Percentiles rank a stretch among this genome's conserved stretches.
These are phyloP conservation scores for Aspergillus sojae DNA, from an alignment of 2,329 filamentous ascomycete genomes.

Conservation along the genomic window DNA sequence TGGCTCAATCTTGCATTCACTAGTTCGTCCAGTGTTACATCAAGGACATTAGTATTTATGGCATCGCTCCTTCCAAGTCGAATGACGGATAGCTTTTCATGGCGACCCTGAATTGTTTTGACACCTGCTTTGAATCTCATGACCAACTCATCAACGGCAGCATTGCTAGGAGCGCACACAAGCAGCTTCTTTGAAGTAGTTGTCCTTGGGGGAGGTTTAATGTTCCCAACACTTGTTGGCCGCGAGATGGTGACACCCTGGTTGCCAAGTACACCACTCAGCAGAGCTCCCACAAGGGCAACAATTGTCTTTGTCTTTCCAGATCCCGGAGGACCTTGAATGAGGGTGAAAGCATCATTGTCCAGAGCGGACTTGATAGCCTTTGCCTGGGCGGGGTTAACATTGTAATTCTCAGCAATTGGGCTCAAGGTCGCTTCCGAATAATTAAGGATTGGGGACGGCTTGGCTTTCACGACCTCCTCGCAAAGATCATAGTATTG, in stretches of 20 bases:
- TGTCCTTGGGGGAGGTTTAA: constrained; percentile 35
- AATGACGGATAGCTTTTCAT: constrained; percentile 80
- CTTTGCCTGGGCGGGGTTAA: constrained; percentile 87
- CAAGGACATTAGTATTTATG: constrained; percentile 84
- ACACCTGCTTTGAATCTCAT: constrained; percentile 88
- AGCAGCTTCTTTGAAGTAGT: constrained; percentile 76
- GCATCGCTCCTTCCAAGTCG: constrained; percentile 89
- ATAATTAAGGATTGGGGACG: constrained; percentile 84
- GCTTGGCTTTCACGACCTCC: constrained; percentile 85
- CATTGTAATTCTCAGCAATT: constrained; percentile 73
- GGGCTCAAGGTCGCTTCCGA: constrained; percentile 70
- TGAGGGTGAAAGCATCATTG: constrained; percentile 95
- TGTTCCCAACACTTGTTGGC: constrained; percentile 43
- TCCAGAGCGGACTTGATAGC: constrained; percentile 90
- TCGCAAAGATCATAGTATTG: constrained; percentile 96
- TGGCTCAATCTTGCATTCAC: constrained; percentile 71
- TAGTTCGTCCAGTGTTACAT: constrained; percentile 91
- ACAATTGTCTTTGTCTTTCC: constrained; percentile 99
- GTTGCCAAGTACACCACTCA: constrained; percentile 62
- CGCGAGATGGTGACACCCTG: constrained; percentile 53
- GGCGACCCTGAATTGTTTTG: constrained; percentile 72
- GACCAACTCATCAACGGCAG: constrained; percentile 93
- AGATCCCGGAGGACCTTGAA: constrained; percentile 93
- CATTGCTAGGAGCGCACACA: constrained; percentile 97
- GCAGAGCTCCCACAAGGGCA: constrained; percentile 87